phyloP scores from a whole-genome alignment of 2,329 filamentous ascomycete species.

The Trichoderma guizhouense region DNA sequence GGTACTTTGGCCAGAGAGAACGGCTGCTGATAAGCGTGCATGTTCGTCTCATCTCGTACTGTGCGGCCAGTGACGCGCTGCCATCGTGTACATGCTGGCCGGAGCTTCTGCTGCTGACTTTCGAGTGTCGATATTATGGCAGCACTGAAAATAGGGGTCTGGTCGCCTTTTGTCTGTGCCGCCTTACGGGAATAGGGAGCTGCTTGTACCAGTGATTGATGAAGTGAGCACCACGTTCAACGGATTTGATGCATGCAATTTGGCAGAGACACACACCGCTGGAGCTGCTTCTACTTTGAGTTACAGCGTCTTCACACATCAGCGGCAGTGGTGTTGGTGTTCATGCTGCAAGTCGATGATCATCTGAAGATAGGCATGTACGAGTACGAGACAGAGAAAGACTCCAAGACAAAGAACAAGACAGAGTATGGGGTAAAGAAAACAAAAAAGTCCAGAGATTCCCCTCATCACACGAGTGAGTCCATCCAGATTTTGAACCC shows the following conservation, averaged over 20 bases:
- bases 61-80: constrained; percentile 1
- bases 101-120: neutral
- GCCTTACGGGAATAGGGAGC: neutral
- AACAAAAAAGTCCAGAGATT: neutral
- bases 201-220: neutral
- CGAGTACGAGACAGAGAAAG: neutral
- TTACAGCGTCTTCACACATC: neutral
- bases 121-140: neutral
- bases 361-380: neutral
- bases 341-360: neutral
- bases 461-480: neutral
- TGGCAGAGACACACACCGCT: neutral
- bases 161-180: neutral
- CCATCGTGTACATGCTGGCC: neutral
- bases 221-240: neutral
- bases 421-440: neutral
- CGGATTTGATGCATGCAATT: neutral
- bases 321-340: neutral
- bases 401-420: neutral
- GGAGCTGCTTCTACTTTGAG: neutral
- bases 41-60: neutral
- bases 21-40: neutral
- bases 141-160: neutral
- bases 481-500: neutral
- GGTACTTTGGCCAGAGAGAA: neutral